phyloP scores from a whole-genome alignment of 345 rosid genomes.

The Aethionema arabicum region DNA sequence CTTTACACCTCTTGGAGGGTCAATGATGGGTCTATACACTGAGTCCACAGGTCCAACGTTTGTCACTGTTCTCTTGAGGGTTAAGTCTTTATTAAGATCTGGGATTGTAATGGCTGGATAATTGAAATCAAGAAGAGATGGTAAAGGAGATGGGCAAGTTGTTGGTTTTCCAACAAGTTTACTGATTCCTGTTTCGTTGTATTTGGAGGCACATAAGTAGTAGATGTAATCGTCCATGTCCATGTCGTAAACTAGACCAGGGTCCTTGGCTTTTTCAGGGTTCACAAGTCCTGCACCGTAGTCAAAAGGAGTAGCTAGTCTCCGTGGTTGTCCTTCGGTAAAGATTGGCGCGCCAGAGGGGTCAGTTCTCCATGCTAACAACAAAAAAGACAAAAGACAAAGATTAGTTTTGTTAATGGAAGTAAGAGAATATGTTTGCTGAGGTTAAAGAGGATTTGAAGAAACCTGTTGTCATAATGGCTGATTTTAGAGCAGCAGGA shows the following conservation, averaged over 20 bases:
- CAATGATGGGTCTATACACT: conserved; percentile 25
- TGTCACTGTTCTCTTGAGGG: conserved; percentile 18
- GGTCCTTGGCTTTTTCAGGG: conserved; percentile 28
- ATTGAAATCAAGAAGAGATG: conserved; percentile 30
- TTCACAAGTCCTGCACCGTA: conserved; percentile 33
- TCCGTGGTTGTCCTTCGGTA: conserved; percentile 19
- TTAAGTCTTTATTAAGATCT: conserved; percentile 14
- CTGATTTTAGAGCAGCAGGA: conserved; percentile 36
- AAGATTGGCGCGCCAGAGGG: conserved; percentile 19
- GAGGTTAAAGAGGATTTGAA: background rate
- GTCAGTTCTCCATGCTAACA: conserved; percentile 31
- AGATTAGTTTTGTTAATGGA: conserved; percentile 8
- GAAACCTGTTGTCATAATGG: conserved; percentile 38
- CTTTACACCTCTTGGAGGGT: conserved; percentile 19
- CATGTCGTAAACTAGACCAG: conserved; percentile 36
- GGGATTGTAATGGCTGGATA: conserved; percentile 35
- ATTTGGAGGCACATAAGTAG: conserved; percentile 28
- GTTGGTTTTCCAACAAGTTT: conserved; percentile 13
- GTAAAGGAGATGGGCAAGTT: conserved; percentile 20
- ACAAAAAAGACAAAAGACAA: background rate
- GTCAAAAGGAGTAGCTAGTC: conserved; percentile 32
- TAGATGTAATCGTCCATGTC: conserved; percentile 27
- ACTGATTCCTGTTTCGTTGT: conserved; percentile 17
- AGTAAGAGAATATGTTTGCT: background rate
- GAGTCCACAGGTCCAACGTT: conserved; percentile 37